Evolutionary conservation across 1,139 yeast species (phyloP).

Genomic region (Blastobotrys malaysiensis): DNA sequence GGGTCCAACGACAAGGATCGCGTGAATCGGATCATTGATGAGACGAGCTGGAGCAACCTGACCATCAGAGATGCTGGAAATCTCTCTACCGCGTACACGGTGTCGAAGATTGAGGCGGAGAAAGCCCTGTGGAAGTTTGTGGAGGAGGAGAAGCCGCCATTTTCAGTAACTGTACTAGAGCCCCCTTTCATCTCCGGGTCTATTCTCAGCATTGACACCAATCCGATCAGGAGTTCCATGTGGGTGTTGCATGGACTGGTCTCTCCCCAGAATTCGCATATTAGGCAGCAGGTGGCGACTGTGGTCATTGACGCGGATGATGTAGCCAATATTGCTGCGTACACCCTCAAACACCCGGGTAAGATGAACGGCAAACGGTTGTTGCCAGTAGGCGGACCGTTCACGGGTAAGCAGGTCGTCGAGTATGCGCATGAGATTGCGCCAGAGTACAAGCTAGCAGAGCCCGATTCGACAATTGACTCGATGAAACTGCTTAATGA

Average conservation of each 20-base stretch:
- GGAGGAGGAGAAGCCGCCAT: constrained; percentile 31
- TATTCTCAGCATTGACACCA: constrained; percentile 23
- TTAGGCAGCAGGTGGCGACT: not conserved
- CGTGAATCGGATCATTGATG: constrained; percentile 3
- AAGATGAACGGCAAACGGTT: constrained; percentile 3
- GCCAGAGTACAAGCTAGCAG: not conserved
- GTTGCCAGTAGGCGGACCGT: constrained; percentile 1
- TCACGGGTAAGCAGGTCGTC: constrained; percentile 5
- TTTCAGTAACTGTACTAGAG: constrained; percentile 39
- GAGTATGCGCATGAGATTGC: constrained; percentile 3
- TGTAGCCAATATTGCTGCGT: constrained; percentile 2
- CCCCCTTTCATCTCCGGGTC: constrained; percentile 52
- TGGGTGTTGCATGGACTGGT: constrained; percentile 15
- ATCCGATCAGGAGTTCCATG: constrained; percentile 27
- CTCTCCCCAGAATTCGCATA: not conserved
- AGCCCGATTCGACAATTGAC: constrained; percentile 5
- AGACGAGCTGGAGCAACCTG: constrained; percentile 4
- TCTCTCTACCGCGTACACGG: constrained; percentile 7
- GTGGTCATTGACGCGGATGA: constrained; percentile 7
- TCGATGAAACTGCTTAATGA: not conserved
- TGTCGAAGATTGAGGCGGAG: constrained; percentile 13
- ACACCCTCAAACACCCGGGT: constrained; percentile 1
- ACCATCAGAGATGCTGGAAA: not conserved
- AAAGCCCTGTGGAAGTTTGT: constrained; percentile 14
- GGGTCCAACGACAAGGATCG: constrained; percentile 2